Base-by-base conservation (phyloP, 345 rosid genomes). In the Boechera divaricarpa region DNA sequence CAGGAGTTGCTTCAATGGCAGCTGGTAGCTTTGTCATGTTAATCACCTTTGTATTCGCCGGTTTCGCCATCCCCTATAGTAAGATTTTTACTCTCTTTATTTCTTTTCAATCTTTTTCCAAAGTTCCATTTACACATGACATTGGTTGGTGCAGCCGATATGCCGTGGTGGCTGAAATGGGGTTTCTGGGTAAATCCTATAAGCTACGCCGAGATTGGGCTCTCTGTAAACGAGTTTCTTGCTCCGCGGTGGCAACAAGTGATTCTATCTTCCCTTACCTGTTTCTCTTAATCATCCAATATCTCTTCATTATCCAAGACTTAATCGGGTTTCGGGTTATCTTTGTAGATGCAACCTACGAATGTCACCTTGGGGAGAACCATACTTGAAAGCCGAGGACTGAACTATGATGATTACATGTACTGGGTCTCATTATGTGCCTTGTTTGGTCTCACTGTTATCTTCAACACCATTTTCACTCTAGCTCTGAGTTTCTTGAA, bases 171-270 rank as follows among this genome's bases (percentile, higher is more conserved):
- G 97, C 67, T 91, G 80, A 76, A 71, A 28, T 91, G 98, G 98
- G 89, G 83, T 5, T 93, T 89, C 56, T 91, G 98, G 98, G 68
- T 88, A 31, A 83, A 82, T 38, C 98, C 98, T 41, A 2, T 87
- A 16, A 65, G 91, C 21, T 93, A 91, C 70, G 95, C 86, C 3
- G 89, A 85, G 74, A 89, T 89, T 53, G 98, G 90, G 3, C 74
- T 91, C 56, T 69, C 88, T 0, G 80, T 82, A 13, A 93, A 91
- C 44, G 95, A 93, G 57, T 89, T 93, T 73, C 89, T 82, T 32
- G 88, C 97, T 70, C 90, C 93, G 5, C 63, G 98, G 18, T 88
- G 98, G 97, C 83, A 85, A 42, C 77, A 86, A 83, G 97, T 91
- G 59, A 57, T 41, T 62, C 58, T 64, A 41, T 69, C 9, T 5